These are phyloP conservation scores for Capsicum baccatum DNA, from an alignment of 257 asterid genomes.

Conservation along the genomic window DNA sequence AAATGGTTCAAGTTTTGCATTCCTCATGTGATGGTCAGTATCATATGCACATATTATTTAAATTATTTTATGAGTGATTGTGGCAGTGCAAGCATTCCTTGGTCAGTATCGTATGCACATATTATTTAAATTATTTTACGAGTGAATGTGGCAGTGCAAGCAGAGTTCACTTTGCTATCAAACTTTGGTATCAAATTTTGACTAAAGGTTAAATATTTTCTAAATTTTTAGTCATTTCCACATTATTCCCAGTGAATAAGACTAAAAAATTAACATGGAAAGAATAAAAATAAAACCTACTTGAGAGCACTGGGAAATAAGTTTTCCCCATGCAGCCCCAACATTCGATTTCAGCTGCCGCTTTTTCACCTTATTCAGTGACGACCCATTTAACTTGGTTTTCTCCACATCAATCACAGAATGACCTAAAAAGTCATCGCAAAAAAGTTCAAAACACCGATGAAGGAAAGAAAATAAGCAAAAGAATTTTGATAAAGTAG, in stretches of 20 bases:
- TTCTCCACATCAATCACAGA: slow-evolving; percentile 49
- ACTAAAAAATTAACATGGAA: background rate
- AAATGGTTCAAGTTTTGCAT: background rate
- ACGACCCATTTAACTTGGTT: slow-evolving; percentile 45
- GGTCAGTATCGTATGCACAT: background rate
- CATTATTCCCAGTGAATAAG: background rate
- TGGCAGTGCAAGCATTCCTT: background rate
- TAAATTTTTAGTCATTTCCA: background rate
- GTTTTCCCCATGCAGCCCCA: slow-evolving; percentile 88
- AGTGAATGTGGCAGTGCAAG: background rate
- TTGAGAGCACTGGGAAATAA: slow-evolving; percentile 75
- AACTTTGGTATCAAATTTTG: background rate
- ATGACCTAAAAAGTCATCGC: slow-evolving; percentile 45
- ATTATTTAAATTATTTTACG: background rate
- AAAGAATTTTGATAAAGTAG: slow-evolving; percentile 31
- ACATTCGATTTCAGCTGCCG: slow-evolving; percentile 54
- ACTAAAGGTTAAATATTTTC: background rate
- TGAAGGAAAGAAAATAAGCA: slow-evolving; percentile 20
- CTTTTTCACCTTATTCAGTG: slow-evolving; percentile 52
- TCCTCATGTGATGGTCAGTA: background rate
- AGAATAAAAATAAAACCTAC: slow-evolving; percentile 41
- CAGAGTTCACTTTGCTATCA: background rate
- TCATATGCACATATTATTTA: background rate
- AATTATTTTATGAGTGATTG: background rate
- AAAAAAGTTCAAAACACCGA: background rate